phyloP scores from a whole-genome alignment of 129 eudicot species.

The Tagetes patula region DNA sequence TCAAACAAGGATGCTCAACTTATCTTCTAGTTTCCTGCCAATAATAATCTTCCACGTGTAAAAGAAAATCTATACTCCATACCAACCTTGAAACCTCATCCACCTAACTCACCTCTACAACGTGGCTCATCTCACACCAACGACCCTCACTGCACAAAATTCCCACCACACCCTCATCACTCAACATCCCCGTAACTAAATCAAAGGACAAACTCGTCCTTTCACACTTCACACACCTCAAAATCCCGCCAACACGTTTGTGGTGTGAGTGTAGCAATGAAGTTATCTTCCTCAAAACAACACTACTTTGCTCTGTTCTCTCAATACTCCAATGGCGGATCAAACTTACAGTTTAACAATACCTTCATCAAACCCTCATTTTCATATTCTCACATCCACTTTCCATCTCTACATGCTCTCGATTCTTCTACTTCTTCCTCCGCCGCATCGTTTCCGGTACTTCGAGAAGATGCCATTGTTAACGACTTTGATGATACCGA shows the following conservation, averaged over 20 bases:
- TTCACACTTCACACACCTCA: constrained; percentile 33
- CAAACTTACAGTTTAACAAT: constrained; percentile 35
- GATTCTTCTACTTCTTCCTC: constrained; percentile 53
- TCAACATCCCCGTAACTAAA: not conserved
- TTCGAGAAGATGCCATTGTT: constrained; percentile 21
- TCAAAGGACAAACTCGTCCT: constrained; percentile 21
- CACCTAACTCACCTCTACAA: not conserved
- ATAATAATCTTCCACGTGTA: constrained; percentile 25
- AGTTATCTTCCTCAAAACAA: constrained; percentile 38
- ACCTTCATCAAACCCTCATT: constrained; percentile 37
- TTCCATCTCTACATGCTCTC: constrained; percentile 40
- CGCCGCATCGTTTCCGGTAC: constrained; percentile 24
- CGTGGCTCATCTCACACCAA: constrained; percentile 35
- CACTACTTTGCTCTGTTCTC: constrained; percentile 38
- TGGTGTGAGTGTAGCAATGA: constrained; percentile 30
- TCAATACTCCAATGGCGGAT: constrained; percentile 18
- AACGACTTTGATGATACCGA: constrained; percentile 34
- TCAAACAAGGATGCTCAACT: constrained; percentile 6
- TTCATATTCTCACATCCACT: constrained; percentile 30
- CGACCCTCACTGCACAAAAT: not conserved
- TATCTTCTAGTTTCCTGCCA: constrained; percentile 20
- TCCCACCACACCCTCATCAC: constrained; percentile 29
- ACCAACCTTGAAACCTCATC: constrained; percentile 31
- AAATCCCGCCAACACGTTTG: constrained; percentile 41
- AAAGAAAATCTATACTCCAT: constrained; percentile 23